phyloP scores from a whole-genome alignment of 75 land plant species.

The Isoetes taiwanensis region DNA sequence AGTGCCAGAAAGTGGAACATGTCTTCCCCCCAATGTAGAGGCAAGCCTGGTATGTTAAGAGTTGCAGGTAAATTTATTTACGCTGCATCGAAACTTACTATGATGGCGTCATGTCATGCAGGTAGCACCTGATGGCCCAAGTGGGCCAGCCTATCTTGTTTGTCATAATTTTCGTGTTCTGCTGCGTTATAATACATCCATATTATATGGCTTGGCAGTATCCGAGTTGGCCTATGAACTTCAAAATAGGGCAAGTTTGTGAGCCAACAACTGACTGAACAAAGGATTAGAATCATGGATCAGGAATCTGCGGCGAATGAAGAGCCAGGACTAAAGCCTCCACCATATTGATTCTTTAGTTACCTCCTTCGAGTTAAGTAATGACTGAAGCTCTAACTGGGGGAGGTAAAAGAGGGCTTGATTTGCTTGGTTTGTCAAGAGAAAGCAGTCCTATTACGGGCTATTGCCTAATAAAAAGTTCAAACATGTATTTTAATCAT shows the following conservation, averaged over 20 bases:
- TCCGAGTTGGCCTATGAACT: constrained; percentile 18
- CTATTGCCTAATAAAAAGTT: too few relatives aligned
- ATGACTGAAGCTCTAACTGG: too few relatives aligned
- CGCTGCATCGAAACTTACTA: constrained; percentile 6
- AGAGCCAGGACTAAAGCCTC: too few relatives aligned
- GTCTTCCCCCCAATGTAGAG: constrained; percentile 10
- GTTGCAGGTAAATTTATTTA: background rate
- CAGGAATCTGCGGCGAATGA: too few relatives aligned
- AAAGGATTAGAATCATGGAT: background rate
- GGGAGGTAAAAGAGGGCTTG: too few relatives aligned
- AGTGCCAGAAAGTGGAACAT: constrained; percentile 2
- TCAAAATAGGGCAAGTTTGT: too few relatives aligned
- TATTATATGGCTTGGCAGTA: constrained; percentile 15
- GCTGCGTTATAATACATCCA: constrained; percentile 18
- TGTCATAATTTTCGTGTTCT: constrained; percentile 22
- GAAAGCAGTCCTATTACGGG: too few relatives aligned
- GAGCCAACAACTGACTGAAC: too few relatives aligned
- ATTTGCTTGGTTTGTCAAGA: too few relatives aligned
- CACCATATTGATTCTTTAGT: too few relatives aligned
- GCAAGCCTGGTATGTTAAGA: constrained; percentile 22
- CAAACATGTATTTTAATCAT: too few relatives aligned
- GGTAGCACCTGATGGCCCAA: constrained; percentile 29
- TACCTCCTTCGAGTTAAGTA: too few relatives aligned
- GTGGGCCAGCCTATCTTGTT: constrained; percentile 19
- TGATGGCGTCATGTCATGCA: constrained; percentile 10